Conservation (phyloP, 2,329 filamentous ascomycete genomes). For the Cladophialophora exuberans region DNA sequence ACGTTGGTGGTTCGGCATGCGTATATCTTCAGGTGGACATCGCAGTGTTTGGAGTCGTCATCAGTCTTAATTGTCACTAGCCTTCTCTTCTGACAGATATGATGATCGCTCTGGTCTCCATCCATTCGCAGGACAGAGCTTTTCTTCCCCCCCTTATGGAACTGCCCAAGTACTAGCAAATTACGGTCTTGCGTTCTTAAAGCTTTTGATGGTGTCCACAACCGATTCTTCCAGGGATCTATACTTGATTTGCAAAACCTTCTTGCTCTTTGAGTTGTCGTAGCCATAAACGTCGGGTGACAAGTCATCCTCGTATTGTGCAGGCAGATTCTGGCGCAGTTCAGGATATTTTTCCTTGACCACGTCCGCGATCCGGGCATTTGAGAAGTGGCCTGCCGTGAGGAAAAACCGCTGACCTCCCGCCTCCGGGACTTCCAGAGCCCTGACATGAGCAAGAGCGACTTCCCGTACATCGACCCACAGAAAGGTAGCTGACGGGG, state of each 20-base stretch:
- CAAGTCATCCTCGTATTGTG: not conserved
- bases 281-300: not conserved
- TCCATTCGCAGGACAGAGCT: no score
- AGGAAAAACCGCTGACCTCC: conserved; percentile 22
- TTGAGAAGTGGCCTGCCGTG: conserved; percentile 5
- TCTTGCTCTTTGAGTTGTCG: not conserved
- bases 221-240: not conserved
- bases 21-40: no score
- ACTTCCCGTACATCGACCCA: conserved; percentile 24
- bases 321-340: not conserved
- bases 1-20: no score
- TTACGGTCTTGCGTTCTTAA: no score
- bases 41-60: no score
- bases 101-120: no score
- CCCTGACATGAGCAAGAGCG: conserved; percentile 22
- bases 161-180: no score
- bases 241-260: not conserved
- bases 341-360: conserved; percentile 12
- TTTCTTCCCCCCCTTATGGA: no score
- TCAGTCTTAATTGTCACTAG: no score
- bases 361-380: conserved; percentile 9
- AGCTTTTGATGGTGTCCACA: no score
- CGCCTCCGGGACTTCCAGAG: conserved; percentile 16
- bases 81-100: no score
- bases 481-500: not conserved